Base-by-base conservation (phyloP, 2,329 filamentous ascomycete species). In the Sclerotiophoma versabilis region DNA sequence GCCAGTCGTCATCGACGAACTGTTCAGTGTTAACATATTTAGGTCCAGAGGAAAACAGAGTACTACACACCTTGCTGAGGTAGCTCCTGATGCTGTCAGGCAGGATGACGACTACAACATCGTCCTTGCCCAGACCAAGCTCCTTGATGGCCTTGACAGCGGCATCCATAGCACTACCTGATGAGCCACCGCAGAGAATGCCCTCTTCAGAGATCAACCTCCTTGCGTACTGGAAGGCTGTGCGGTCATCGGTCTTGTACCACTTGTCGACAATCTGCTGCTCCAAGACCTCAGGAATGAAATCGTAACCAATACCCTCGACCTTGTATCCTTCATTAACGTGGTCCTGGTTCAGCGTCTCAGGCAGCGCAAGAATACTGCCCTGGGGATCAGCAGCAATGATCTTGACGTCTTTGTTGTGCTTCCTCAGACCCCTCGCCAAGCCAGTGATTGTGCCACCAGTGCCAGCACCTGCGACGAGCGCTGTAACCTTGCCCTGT, bases 1-100 rank as follows among this genome's bases (percentile, higher is more conserved):
- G 87, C 96, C 95, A 99, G 80, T 98, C 95, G 73, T 99, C 96
- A 74, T 99, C 95, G 63, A 92, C 92, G 74, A 99, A 99, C 84
- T 84, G 47, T 54, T 5, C 1, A 4, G 11, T 19, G 57, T 71
- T 51, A 71, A 65, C 42, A 50, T 49, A 14, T 2, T 2, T 17
- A 8, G 8, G 3, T 4, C 11, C 10, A 11, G 10, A 5, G 33
- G n/a, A 20, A 26, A 15, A 26, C 11, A 22, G 27, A 9, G 23
- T 11, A 19, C 6, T 5, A 57, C 69, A 45, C 72, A 84, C 82
- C 76, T 99, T 99, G 80, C 90, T 93, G 22, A 99, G 86, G 76
- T 99, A 99, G 77, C 92, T 97, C 70, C 95, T 86, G 73, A 99
- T 98, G 79, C 92, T 96, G 76, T 99, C 95, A 1, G 95, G 96